Conservation (phyloP, 2,329 filamentous ascomycete species). For the Penicillium sp. region DNA sequence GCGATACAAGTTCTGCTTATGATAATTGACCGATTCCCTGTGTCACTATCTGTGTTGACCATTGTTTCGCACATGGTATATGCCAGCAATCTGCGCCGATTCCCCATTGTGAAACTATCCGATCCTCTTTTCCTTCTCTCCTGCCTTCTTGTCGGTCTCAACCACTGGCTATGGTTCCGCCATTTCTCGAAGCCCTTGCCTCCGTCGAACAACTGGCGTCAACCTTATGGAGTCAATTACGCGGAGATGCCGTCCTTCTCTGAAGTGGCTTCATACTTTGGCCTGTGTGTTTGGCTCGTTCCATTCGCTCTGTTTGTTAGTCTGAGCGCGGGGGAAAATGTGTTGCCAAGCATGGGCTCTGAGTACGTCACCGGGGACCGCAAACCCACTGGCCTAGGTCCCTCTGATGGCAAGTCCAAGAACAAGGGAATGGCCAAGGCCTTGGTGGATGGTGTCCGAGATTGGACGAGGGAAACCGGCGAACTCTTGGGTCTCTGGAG, state of each 20-base stretch:
- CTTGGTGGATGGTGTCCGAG: constrained; percentile 57
- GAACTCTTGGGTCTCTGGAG: constrained; percentile 63
- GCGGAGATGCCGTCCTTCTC: constrained; percentile 72
- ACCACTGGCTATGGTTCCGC: constrained; percentile 95
- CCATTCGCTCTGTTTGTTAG: constrained; percentile 95
- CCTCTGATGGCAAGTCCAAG: constrained; percentile 43
- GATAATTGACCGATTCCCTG: constrained; percentile 80
- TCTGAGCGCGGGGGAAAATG: constrained; percentile 89
- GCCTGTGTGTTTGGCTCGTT: constrained; percentile 92
- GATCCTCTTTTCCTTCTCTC: constrained; percentile 84
- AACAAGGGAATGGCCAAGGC: constrained; percentile 63
- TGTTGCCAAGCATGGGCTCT: constrained; percentile 85
- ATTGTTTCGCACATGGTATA: constrained; percentile 82
- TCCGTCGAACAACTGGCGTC: constrained; percentile 39
- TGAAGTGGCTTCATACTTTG: constrained; percentile 94
- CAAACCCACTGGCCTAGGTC: constrained; percentile 24
- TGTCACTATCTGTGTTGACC: constrained; percentile 69
- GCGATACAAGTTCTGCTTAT: constrained; percentile 70
- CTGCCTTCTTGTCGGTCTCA: constrained; percentile 78
- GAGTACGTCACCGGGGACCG: constrained; percentile 62
- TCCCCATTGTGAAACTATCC: constrained; percentile 76
- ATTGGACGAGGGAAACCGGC: constrained; percentile 62
- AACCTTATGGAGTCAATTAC: constrained; percentile 44
- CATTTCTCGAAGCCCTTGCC: constrained; percentile 72
- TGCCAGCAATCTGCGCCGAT: constrained; percentile 75